Evolutionary conservation across 495 filamentous ascomycete genomes (phyloP), one percentile per base, ranked within the genome.

Genomic region (Thermothielavioides terrestris): DNA sequence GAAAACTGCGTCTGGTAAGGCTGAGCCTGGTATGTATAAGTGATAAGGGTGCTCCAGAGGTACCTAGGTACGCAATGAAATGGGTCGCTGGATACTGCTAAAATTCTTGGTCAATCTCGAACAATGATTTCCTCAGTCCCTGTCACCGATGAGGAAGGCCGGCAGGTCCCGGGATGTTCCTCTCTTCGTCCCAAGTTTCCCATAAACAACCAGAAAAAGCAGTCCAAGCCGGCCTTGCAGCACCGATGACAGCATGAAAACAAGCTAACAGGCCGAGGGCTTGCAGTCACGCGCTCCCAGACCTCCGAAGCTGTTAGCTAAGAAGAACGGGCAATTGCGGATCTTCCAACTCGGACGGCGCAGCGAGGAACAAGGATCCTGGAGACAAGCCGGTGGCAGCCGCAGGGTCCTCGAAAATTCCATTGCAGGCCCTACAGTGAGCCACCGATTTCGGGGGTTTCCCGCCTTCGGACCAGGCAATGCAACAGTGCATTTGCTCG

Each of bases 281-380:
- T 31, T 7, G 46, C 18, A 42, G 60, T 65, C 62, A 65, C 57
- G 60, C 52, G 62, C 30, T 22, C 44, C 11, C 40, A 32, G 43
- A 51, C 50, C 44, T 42, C 46, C 20, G 10, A 48, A 43, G 52
- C 21, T 56, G 52, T 63, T 63, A 60, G 50, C 54, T 63, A 58
- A 65, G 32, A 65, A 56, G 62, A 65, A 59, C n/a, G n/a, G 60
- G 46, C 42, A 49, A 58, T 53, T 52, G 58, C 52, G 44, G 49
- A 55, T 50, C 46, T 59, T 47, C 51, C 51, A 51, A 64, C 57
- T n/a, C n/a, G n/a, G n/a, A n/a, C n/a, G n/a, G n/a, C n/a, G n/a
- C n/a, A n/a, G n/a, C n/a, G n/a, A n/a, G 52, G 54, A 57, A 49
- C 51, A 56, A 63, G 31, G 54, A 36, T 40, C n/a, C n/a, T 31